Conservation (phyloP, 176 grass and related monocot species). For the Triticum turgidum region DNA sequence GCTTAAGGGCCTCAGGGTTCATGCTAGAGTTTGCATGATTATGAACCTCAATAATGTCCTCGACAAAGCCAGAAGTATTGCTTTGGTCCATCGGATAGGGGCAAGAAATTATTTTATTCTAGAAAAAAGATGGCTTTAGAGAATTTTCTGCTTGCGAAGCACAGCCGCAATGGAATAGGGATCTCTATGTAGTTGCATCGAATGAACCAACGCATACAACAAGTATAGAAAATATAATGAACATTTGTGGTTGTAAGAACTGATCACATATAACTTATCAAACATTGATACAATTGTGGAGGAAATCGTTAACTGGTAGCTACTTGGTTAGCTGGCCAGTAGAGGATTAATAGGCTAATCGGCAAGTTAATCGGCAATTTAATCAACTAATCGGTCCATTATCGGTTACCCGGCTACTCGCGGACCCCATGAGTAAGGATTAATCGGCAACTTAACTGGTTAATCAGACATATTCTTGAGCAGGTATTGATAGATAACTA, state of each 20-base stretch:
- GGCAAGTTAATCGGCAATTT: too few relatives aligned
- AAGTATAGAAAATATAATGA: slow-evolving; percentile 15
- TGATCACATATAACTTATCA: background rate
- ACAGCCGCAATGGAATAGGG: background rate
- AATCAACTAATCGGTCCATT: too few relatives aligned
- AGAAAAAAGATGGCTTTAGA: background rate
- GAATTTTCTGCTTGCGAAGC: background rate
- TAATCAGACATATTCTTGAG: too few relatives aligned
- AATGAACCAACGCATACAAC: slow-evolving; percentile 16
- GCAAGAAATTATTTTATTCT: background rate
- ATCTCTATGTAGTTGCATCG: background rate
- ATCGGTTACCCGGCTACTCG: too few relatives aligned
- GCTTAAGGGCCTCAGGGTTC: slow-evolving; percentile 17
- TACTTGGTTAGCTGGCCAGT: too few relatives aligned
- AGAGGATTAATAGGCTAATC: too few relatives aligned
- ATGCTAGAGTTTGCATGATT: slow-evolving; percentile 23
- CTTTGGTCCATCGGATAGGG: slow-evolving; percentile 31
- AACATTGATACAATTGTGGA: background rate
- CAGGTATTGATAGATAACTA: too few relatives aligned
- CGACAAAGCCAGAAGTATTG: background rate
- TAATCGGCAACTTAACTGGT: too few relatives aligned
- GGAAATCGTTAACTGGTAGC: too few relatives aligned
- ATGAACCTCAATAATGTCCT: slow-evolving; percentile 1
- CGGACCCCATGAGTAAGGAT: too few relatives aligned
- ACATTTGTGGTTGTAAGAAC: background rate